Conservation (phyloP, 495 filamentous ascomycete genomes). For the Parachaetomium inaequale region DNA sequence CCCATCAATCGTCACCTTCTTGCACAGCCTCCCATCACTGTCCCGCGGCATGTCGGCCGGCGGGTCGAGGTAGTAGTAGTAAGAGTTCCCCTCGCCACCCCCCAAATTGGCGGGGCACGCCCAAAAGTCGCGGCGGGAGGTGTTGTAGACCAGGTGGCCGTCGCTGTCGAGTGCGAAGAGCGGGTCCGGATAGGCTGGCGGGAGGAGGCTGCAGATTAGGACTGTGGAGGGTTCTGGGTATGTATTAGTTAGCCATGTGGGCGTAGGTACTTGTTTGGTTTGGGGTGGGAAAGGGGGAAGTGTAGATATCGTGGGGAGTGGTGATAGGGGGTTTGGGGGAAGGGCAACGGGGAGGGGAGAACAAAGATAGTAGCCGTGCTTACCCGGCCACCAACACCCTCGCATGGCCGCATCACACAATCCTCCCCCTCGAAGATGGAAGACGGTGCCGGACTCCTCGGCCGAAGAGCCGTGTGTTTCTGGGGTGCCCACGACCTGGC, state of each 20-base stretch:
- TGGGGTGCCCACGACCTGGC: too few relatives aligned
- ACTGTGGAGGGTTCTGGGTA: conserved; percentile 4
- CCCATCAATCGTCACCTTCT: not conserved
- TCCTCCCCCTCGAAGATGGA: not conserved
- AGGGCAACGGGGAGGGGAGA: not conserved
- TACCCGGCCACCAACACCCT: conserved; percentile 21
- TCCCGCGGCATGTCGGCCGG: too few relatives aligned
- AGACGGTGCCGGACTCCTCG: not conserved
- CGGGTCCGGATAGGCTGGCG: conserved; percentile 1
- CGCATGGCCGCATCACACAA: not conserved
- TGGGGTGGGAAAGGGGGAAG: too few relatives aligned
- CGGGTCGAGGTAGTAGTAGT: too few relatives aligned
- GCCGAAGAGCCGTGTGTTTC: too few relatives aligned
- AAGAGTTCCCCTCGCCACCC: not conserved
- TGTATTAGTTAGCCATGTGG: too few relatives aligned
- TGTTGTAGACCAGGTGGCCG: conserved; percentile 8
- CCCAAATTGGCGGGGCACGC: conserved; percentile 6
- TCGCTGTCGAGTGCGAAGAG: not conserved
- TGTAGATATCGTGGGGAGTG: too few relatives aligned
- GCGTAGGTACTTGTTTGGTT: too few relatives aligned
- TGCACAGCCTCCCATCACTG: not conserved
- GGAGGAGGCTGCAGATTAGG: conserved; percentile 11
- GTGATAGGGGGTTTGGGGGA: too few relatives aligned
- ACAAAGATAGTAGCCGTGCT: not conserved
- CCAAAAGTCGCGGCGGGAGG: conserved; percentile 2